Percentiles rank a stretch among this genome's conserved stretches.
phyloP scores from a whole-genome alignment of 345 rosid species.

The Brassica nigra region DNA sequence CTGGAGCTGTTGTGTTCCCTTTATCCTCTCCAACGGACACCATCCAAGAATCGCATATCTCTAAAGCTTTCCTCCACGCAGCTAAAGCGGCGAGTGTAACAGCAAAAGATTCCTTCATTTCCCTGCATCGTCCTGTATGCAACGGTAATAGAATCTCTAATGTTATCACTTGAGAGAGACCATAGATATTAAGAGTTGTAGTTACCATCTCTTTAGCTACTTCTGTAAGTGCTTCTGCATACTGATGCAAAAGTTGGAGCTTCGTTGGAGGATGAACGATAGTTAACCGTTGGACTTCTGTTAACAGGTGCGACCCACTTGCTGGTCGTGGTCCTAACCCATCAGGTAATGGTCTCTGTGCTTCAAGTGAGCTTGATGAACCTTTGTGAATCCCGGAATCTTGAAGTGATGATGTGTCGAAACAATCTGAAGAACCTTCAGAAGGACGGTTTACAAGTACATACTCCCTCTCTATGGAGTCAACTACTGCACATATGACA shows the following conservation, averaged over 20 bases:
- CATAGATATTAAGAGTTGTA: neutral
- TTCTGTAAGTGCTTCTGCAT: constrained; percentile 54
- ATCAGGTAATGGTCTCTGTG: constrained; percentile 41
- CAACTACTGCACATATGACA: constrained; percentile 48
- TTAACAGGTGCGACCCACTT: constrained; percentile 42
- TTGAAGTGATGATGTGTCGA: constrained; percentile 60
- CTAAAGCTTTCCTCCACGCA: constrained; percentile 63
- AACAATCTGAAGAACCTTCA: constrained; percentile 61
- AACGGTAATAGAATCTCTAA: constrained; percentile 13
- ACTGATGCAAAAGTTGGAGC: constrained; percentile 59
- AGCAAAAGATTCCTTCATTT: constrained; percentile 62
- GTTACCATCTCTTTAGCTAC: constrained; percentile 68
- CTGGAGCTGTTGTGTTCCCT: constrained; percentile 26
- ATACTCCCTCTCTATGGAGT: constrained; percentile 72
- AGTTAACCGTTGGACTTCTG: constrained; percentile 59
- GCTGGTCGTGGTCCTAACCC: constrained; percentile 41
- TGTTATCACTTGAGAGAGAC: constrained; percentile 2
- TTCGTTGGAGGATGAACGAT: constrained; percentile 58
- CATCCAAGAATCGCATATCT: constrained; percentile 62
- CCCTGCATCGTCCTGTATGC: constrained; percentile 60
- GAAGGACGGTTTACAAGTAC: constrained; percentile 64
- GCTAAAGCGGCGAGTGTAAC: constrained; percentile 70
- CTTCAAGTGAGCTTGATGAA: constrained; percentile 38
- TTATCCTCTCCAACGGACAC: constrained; percentile 40
- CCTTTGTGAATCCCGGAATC: constrained; percentile 45